Conservation (phyloP, 345 rosid species). For the Bruguiera parviflora region DNA sequence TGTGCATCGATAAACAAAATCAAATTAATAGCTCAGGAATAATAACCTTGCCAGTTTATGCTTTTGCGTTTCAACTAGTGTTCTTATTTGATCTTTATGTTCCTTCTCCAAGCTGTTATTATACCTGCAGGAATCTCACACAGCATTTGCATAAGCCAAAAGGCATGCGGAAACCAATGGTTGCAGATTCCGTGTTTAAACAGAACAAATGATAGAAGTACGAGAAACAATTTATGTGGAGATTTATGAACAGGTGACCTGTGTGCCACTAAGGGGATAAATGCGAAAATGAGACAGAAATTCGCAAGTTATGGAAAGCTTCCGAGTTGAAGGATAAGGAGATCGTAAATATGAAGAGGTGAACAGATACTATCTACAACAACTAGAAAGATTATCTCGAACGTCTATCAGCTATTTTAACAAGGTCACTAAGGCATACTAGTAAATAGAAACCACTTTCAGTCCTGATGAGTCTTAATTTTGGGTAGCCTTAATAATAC, state of each 20-base stretch:
- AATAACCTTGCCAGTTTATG: constrained; percentile 64
- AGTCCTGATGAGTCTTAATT: too few species aligned
- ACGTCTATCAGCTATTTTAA: too few species aligned
- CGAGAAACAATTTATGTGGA: too few species aligned
- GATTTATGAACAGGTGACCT: too few species aligned
- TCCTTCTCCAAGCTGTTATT: constrained; percentile 73
- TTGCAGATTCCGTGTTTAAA: too few species aligned
- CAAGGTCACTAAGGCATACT: too few species aligned
- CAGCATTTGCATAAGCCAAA: not conserved
- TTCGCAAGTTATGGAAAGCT: not conserved
- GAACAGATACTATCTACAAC: not conserved
- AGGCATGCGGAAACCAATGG: too few species aligned
- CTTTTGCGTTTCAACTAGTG: constrained; percentile 57
- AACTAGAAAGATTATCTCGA: too few species aligned
- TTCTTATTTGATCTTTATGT: constrained; percentile 66
- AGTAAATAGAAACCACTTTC: too few species aligned
- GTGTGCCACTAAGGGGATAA: too few species aligned
- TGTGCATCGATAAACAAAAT: not conserved
- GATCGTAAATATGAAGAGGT: not conserved
- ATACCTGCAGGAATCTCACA: constrained; percentile 48
- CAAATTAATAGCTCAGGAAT: not conserved
- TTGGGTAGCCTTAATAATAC: too few species aligned
- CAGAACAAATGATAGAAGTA: too few species aligned
- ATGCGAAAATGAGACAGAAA: not conserved
- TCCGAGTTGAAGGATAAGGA: not conserved